phyloP scores from a whole-genome alignment of 2,329 filamentous ascomycete genomes.

The Sporothrix protearum region DNA sequence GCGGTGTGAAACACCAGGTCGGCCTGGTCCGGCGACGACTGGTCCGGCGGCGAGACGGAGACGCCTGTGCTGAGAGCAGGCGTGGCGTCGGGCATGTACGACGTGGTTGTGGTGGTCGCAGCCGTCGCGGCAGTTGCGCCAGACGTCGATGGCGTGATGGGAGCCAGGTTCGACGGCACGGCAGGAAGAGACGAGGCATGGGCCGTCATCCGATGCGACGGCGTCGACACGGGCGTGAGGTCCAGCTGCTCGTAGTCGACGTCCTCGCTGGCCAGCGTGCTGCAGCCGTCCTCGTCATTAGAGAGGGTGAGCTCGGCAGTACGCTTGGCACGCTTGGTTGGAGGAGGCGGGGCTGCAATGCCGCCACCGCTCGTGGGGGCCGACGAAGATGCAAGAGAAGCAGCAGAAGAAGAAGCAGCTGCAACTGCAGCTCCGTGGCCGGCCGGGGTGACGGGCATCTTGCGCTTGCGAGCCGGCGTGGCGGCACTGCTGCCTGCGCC shows the following conservation, averaged over 20 bases:
- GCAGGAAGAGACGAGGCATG: background rate
- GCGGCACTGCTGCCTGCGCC: slow-evolving; percentile 30
- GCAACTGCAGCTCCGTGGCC: no score
- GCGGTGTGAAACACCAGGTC: slow-evolving; percentile 30
- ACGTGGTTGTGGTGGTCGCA: no score
- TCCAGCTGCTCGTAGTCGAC: slow-evolving; percentile 36
- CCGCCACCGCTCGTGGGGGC: background rate
- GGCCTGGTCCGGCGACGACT: slow-evolving; percentile 1
- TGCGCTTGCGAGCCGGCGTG: slow-evolving; percentile 23
- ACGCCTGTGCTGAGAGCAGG: slow-evolving; percentile 23
- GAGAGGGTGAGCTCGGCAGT: slow-evolving; percentile 15
- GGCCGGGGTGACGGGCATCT: slow-evolving; percentile 5
- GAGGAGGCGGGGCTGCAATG: background rate
- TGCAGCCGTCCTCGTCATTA: slow-evolving; percentile 28
- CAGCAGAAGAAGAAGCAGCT: background rate
- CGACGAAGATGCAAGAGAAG: background rate
- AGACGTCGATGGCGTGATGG: slow-evolving; percentile 15
- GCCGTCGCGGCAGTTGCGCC: no score
- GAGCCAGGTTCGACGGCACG: background rate
- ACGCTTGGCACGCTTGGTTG: slow-evolving; percentile 3
- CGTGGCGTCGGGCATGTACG: slow-evolving; percentile 15
- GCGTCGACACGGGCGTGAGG: slow-evolving; percentile 24
- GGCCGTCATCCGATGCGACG: slow-evolving; percentile 17
- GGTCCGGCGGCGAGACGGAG: slow-evolving; percentile 25
- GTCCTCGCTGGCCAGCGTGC: slow-evolving; percentile 28